Base-by-base conservation (phyloP, 345 rosid species). In the Aquilaria malaccensis region DNA sequence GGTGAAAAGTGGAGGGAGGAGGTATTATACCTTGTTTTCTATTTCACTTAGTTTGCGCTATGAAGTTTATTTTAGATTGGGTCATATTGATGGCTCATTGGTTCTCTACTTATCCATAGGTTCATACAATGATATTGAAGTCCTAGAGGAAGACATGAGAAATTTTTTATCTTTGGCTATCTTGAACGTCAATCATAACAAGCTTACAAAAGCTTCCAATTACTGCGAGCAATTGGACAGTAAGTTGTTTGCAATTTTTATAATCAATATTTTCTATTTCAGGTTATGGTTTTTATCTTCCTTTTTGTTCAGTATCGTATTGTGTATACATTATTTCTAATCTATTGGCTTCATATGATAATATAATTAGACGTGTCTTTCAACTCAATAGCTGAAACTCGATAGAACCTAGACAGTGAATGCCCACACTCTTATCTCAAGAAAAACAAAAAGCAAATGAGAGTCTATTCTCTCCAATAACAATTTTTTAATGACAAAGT, bases 1-100 rank as follows among this genome's bases (percentile, higher is more conserved):
- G 91, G 83, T 13, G 96, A 85, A 59, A 93, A 89, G 64, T 93
- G 97, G 94, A 87, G 98, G 22, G 22, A 22, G 97, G 98, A 93
- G 98, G 98, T 92, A 64, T 70, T 51, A 13, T 29, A 11, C 13
- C 70, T 15, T 5, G 29, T 10, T 49, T 10, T 56, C 12, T 14
- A 7, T 29, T 45, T 32, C 10, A 9, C 50, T 59, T 13, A 13
- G 1, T 54, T 30, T 22, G 57, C 6, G 9, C 57, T 22, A 10
- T 30, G 2, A 55, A 9, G n/a, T 22, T 33, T 4, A 1, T 58
- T 70, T 45, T 58, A 11, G 3, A 33, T 2, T 46, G 32, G 3
- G 11, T 51, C 22, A 22, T 45, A 2, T 2, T 59, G 12, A 6
- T 46, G 33, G 59, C 22, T 66, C 22, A 22, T 22, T 22, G 22